Evolutionary conservation across 768 basidiomycete species (phyloP), one percentile per base, ranked within the genome.

Genomic region (Leccinum fibrillosum): DNA sequence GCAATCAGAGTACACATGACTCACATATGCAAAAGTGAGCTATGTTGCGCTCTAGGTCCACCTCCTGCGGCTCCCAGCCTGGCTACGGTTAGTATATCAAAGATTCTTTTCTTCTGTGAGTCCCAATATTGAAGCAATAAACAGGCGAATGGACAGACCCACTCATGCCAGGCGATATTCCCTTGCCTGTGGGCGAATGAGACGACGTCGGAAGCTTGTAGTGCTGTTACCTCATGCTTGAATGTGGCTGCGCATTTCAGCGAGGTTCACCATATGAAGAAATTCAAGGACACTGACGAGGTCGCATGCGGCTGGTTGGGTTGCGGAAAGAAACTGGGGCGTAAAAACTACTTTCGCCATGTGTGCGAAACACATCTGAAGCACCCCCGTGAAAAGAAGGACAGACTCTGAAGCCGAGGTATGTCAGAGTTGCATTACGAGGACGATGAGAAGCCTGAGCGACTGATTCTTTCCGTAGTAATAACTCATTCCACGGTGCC

Each of bases 311-410:
- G 2, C 0, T 66, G 60, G 64, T 0, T 4, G 0, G 57, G 26
- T 0, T 63, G 61, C 42, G 0, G 0, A 2, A 34, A 25, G 17
- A 0, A 0, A 0, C 1, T 48, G 23, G 0, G 0, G 12, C 37
- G 26, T 7, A 59, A 66, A 5, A 63, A 57, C n/a, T 56, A 60
- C 2, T 2, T 0, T 2, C 61, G 64, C 2, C 64, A 65, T 2
- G 1, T 56, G 4, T 2, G 4, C 0, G 64, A 66, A 1, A 0
- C 0, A 0, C 64, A 65, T 3, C 11, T 63, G 9, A 34, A 21
- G 1, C 61, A 63, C 30, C 34, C 12, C 1, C 55, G 63, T 23
- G 0, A 0, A 4, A 2, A 11, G 28, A 37, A 19, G 48, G 25
- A 13, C 2, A 10, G 28, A 11, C 11, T 26, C 17, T 53, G 49